Evolutionary conservation across 495 filamentous ascomycete genomes (phyloP), one percentile per base, ranked within the genome.

Genomic region (Opeltia flavorubescens): DNA sequence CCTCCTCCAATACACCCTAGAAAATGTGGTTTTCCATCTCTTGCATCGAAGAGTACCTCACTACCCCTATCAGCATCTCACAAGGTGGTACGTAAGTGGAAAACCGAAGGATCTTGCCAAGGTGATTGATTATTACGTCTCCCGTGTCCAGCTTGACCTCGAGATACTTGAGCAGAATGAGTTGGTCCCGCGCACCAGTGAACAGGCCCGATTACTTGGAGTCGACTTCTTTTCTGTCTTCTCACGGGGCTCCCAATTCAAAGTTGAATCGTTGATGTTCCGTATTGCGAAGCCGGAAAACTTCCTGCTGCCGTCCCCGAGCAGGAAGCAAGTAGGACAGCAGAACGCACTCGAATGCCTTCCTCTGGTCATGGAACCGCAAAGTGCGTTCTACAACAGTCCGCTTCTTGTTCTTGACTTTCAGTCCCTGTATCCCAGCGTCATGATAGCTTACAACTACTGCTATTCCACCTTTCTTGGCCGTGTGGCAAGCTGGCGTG

Each of bases 401-500:
- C 91, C 91, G 0, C 58, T 98, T 11, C 57, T 98, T 9, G 91
- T 98, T 0, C 69, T 98, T 9, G 91, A 98, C 63, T 98, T 98
- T 52, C 93, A 96, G 59, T 91, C 84, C 24, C 69, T 98, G 21
- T 98, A 98, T 57, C 91, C 91, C 2, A 94, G 87, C 57, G 80
- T 96, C 40, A 96, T 98, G 88, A 95, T 98, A 54, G 91, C 91
- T 0, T 95, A 98, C 64, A 98, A 98, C 59, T 95, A 95, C 64
- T 98, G 91, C 66, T 98, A 98, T 61, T 96, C 91, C 0, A 98
- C 91, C 0, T 98, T 86, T 52, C 74, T 98, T 6, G 91, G 91
- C 2, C 77, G 91, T 40, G 77, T 89, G 26, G 73, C 78, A 20
- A 74, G 74, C 54, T 95, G 89, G 91, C 76, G 86, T 23, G 88